These are phyloP conservation scores for Ustilago nuda DNA, from an alignment of 1,284 basidiomycete species.

Conservation along the genomic window DNA sequence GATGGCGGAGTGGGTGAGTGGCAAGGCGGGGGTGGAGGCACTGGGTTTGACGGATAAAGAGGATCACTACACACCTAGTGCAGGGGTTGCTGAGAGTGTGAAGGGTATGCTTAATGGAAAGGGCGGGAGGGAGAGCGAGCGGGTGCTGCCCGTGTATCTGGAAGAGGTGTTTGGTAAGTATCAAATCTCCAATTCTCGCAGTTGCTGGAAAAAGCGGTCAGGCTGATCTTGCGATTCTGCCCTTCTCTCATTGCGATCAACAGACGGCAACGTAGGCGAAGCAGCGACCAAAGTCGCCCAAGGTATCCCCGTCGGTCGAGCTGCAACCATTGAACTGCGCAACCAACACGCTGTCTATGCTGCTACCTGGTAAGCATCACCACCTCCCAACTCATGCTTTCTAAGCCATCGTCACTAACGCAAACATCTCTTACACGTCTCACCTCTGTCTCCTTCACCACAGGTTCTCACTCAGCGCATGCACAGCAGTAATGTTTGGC, in stretches of 20 bases:
- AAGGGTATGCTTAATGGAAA: slow-evolving; percentile 39
- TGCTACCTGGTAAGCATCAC: slow-evolving; percentile 81
- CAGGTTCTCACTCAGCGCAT: slow-evolving; percentile 60
- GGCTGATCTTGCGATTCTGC: slow-evolving; percentile 4
- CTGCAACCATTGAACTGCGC: slow-evolving; percentile 85
- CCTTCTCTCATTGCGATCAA: neutral
- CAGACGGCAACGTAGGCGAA: slow-evolving; percentile 84
- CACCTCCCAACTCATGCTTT: neutral
- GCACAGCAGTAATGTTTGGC: slow-evolving; percentile 61
- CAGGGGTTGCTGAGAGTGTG: slow-evolving; percentile 46
- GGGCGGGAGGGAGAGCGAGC: slow-evolving; percentile 3
- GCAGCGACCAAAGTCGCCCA: slow-evolving; percentile 76
- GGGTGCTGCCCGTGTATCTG: slow-evolving; percentile 61
- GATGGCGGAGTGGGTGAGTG: slow-evolving; percentile 85
- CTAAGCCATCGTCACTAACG: neutral
- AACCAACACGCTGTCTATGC: slow-evolving; percentile 97
- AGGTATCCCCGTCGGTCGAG: slow-evolving; percentile 86
- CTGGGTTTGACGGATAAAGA: slow-evolving; percentile 17
- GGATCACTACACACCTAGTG: slow-evolving; percentile 48
- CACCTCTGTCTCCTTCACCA: neutral
- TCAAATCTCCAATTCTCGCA: no score
- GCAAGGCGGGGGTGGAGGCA: slow-evolving; percentile 80
- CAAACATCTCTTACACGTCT: neutral
- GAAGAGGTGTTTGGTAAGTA: slow-evolving; percentile 64
- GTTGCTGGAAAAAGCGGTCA: neutral